phyloP scores from a whole-genome alignment of 257 asterid species.

The Voacanga thouarsii region DNA sequence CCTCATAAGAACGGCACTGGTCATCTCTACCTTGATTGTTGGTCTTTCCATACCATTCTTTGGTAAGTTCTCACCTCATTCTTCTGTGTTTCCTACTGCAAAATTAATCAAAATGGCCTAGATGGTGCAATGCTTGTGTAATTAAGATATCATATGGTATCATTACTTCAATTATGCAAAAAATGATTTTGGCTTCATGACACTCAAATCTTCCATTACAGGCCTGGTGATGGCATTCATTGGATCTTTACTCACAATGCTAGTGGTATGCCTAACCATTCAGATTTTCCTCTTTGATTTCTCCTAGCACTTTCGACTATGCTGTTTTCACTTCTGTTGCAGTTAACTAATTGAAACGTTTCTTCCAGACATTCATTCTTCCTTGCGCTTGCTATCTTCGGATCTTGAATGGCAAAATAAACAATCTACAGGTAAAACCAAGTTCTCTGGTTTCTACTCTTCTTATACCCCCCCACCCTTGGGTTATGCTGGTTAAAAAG shows the following conservation, averaged over 20 bases:
- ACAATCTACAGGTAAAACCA: slow-evolving; percentile 52
- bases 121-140: not conserved
- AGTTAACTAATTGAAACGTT: not conserved
- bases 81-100: not conserved
- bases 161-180: not conserved
- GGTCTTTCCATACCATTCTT: slow-evolving; percentile 80
- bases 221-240: slow-evolving; percentile 86
- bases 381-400: slow-evolving; percentile 91
- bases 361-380: slow-evolving; percentile 69
- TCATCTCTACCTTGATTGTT: slow-evolving; percentile 68
- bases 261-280: slow-evolving; percentile 54
- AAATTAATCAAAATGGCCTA: not conserved
- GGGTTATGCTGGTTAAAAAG: not conserved
- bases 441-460: not conserved
- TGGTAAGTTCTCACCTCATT: slow-evolving; percentile 39
- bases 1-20: slow-evolving; percentile 73
- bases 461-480: not conserved
- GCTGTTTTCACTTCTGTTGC: not conserved
- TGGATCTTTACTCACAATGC: slow-evolving; percentile 90
- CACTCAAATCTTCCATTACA: slow-evolving; percentile 15
- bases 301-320: not conserved
- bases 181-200: not conserved
- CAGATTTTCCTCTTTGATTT: not conserved
- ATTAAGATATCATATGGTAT: not conserved
- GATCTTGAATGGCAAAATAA: slow-evolving; percentile 63